Evolutionary conservation across 768 basidiomycete species (phyloP).

Genomic region (Lanmaoa rubissima): DNA sequence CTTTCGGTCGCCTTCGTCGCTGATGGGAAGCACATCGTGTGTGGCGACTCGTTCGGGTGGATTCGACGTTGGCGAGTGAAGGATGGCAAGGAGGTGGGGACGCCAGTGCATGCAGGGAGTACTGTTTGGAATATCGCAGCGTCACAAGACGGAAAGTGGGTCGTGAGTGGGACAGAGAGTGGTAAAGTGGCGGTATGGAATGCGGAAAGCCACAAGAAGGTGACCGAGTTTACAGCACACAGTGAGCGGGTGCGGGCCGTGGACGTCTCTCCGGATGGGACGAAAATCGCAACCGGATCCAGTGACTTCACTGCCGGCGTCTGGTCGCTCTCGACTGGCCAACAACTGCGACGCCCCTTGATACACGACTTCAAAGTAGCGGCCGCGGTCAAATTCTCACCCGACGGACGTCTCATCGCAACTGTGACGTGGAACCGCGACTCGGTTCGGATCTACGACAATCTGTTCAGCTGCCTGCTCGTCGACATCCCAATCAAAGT

Average conservation of each 20-base stretch:
- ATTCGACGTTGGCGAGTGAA: not conserved
- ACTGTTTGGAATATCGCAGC: not conserved
- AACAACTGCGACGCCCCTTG: not conserved
- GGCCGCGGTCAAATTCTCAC: slow-evolving; percentile 1
- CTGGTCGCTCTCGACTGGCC: not conserved
- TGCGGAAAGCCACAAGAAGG: not conserved
- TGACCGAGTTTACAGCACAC: not conserved
- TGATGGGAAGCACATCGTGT: not conserved
- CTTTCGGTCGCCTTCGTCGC: not conserved
- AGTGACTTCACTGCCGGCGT: not conserved
- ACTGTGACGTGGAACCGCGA: not conserved
- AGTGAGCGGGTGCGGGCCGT: not conserved
- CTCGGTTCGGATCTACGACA: not conserved
- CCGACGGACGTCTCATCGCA: not conserved
- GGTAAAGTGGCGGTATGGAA: not conserved
- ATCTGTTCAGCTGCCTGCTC: not conserved
- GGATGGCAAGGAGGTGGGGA: not conserved
- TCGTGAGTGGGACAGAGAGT: not conserved
- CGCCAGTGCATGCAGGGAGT: not conserved
- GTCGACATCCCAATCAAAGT: not conserved
- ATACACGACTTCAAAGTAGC: not conserved
- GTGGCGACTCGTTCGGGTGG: too few relatives aligned
- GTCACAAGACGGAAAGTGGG: not conserved
- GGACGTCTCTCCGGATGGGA: not conserved
- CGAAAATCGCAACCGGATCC: not conserved